phyloP scores from a whole-genome alignment of 2,329 filamentous ascomycete species.

The Chrysosporium queenslandicum region DNA sequence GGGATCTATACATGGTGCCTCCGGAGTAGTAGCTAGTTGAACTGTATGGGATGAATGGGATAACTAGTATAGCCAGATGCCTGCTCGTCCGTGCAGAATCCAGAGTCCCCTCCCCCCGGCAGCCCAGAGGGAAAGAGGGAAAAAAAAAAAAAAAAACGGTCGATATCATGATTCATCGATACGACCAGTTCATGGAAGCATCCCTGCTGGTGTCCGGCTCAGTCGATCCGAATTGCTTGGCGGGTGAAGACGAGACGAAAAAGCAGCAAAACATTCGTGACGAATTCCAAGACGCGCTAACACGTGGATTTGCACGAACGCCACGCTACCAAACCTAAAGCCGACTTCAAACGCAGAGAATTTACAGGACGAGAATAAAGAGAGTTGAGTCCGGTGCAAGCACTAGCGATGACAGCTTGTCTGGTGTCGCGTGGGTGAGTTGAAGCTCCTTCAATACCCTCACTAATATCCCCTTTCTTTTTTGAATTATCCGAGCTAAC shows the following conservation, averaged over 20 bases:
- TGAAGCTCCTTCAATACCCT: too few relatives aligned
- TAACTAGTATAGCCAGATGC: too few relatives aligned
- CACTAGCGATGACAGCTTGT: not conserved
- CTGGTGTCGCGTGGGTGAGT: not conserved
- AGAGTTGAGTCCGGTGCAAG: not conserved
- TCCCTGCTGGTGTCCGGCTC: not conserved
- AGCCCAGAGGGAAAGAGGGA: too few relatives aligned
- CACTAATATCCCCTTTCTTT: too few relatives aligned
- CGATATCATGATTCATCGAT: too few relatives aligned
- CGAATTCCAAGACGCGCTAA: not conserved
- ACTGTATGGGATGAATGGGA: too few relatives aligned
- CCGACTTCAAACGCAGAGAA: not conserved
- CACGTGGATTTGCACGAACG: not conserved
- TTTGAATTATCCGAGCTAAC: not conserved
- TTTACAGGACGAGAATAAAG: not conserved
- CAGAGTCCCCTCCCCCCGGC: too few relatives aligned
- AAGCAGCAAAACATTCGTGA: not conserved
- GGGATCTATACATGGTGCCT: not conserved
- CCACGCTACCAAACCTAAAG: not conserved
- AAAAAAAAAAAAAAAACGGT: too few relatives aligned
- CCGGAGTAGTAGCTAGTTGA: too few relatives aligned
- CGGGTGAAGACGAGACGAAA: too few relatives aligned
- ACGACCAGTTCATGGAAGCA: not conserved
- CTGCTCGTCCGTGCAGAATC: too few relatives aligned
- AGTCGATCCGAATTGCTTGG: slow-evolving; percentile 5